Percentiles rank a stretch among this genome's conserved stretches.
Conservation (phyloP, 2,329 filamentous ascomycete species). For the Phoma sp. region DNA sequence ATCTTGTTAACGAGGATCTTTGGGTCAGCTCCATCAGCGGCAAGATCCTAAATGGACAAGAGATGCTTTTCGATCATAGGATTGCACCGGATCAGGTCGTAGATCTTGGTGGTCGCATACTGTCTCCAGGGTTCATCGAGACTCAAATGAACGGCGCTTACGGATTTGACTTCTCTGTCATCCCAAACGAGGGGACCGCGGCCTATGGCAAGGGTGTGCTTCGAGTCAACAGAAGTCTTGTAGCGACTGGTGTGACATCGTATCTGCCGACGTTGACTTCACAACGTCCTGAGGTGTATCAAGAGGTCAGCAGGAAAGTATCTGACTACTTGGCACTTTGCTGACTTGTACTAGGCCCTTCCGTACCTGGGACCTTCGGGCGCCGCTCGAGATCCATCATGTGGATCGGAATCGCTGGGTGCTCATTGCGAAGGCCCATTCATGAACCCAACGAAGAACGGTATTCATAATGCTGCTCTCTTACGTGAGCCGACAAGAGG, state of each 20-base stretch:
- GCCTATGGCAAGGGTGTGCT: conserved; percentile 75
- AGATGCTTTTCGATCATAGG: conserved; percentile 70
- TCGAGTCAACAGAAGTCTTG: conserved; percentile 72
- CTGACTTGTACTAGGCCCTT: conserved; percentile 59
- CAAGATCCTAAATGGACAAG: conserved; percentile 76
- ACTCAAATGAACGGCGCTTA: conserved; percentile 91
- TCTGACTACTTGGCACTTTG: neutral
- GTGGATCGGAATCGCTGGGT: conserved; percentile 85
- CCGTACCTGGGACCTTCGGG: conserved; percentile 79
- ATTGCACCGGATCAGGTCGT: conserved; percentile 74
- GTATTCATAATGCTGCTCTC: conserved; percentile 79
- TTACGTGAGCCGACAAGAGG: conserved; percentile 66
- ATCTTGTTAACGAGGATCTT: conserved; percentile 77
- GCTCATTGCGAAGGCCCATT: conserved; percentile 94
- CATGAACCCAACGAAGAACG: conserved; percentile 80
- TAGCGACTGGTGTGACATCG: conserved; percentile 83
- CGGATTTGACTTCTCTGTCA: conserved; percentile 87
- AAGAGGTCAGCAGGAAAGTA: conserved; percentile 59
- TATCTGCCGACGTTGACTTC: conserved; percentile 87
- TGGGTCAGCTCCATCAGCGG: conserved; percentile 85
- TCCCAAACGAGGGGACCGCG: conserved; percentile 64
- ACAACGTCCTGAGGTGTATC: conserved; percentile 80
- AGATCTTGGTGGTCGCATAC: conserved; percentile 80
- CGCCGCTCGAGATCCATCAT: conserved; percentile 60
- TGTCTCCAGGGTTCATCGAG: conserved; percentile 87